Conservation (phyloP, 2,329 filamentous ascomycete species). For the Hypocreales sp. region DNA sequence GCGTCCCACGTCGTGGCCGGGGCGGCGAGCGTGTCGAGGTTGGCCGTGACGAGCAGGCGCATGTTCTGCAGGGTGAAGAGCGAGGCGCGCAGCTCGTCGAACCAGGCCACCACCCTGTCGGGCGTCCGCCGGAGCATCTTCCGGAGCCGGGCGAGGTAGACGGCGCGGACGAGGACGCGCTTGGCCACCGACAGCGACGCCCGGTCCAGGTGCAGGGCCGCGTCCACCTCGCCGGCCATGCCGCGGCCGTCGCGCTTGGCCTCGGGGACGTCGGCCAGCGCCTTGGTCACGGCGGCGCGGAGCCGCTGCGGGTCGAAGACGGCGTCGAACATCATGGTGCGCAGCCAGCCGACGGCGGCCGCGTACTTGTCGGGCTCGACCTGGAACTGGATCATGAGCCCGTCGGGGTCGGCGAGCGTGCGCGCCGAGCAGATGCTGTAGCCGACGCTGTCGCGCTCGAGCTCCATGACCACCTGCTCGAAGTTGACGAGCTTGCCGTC, state of each 20-base stretch:
- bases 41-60: constrained; percentile 68
- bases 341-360: constrained; percentile 68
- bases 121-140: constrained; percentile 67
- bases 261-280: constrained; percentile 83
- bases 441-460: constrained; percentile 81
- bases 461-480: constrained; percentile 78
- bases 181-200: constrained; percentile 64
- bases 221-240: constrained; percentile 50
- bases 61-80: constrained; percentile 79
- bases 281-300: constrained; percentile 55
- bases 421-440: constrained; percentile 59
- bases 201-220: constrained; percentile 66
- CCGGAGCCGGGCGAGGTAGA: constrained; percentile 76
- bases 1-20: constrained; percentile 68
- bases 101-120: constrained; percentile 56
- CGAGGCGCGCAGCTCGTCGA: constrained; percentile 58
- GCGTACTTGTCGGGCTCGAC: constrained; percentile 80
- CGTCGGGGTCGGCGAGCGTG: constrained; percentile 62
- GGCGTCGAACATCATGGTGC: constrained; percentile 73
- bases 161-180: constrained; percentile 69
- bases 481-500: constrained; percentile 69
- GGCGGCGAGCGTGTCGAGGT: constrained; percentile 56
- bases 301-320: constrained; percentile 63
- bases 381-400: constrained; percentile 67
- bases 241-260: constrained; percentile 70